Percentiles rank a stretch among this genome's conserved stretches.
Evolutionary conservation across 306 rosid species (phyloP).

Genomic region (Sicyos baderoa): DNA sequence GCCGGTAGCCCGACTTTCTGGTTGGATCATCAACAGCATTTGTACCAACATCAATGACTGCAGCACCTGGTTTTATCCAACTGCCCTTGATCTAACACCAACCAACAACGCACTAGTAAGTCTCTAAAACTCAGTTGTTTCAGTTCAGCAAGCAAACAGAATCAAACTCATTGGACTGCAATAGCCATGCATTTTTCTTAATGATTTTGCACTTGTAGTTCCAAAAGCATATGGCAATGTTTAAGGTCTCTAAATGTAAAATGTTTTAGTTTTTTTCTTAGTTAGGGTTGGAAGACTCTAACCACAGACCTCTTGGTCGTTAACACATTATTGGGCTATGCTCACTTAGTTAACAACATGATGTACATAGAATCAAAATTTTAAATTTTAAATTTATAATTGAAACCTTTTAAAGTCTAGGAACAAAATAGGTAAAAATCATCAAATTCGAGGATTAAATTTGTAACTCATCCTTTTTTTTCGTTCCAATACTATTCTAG

Average conservation of each 20-base stretch:
- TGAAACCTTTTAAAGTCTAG: too few relatives aligned
- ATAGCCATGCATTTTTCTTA: background rate
- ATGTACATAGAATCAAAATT: background rate
- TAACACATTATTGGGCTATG: too few relatives aligned
- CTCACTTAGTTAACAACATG: background rate
- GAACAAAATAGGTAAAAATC: too few relatives aligned
- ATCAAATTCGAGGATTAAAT: background rate
- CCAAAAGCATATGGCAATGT: background rate
- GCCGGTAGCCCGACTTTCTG: conserved; percentile 69
- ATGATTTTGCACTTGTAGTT: background rate
- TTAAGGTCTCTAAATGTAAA: background rate
- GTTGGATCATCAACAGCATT: conserved; percentile 72
- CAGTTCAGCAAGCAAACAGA: background rate
- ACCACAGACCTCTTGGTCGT: too few relatives aligned
- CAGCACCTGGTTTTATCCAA: conserved; percentile 95
- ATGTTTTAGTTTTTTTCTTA: too few relatives aligned
- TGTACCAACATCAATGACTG: conserved; percentile 86
- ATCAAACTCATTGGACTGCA: background rate
- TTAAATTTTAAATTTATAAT: background rate
- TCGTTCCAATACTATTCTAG: background rate
- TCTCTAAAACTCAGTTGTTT: background rate
- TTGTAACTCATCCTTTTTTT: background rate
- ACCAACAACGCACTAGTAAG: background rate
- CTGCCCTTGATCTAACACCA: conserved; percentile 61
- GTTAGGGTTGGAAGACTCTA: too few relatives aligned